Conservation (phyloP, 2,329 filamentous ascomycete genomes). For the Penicillium sumatraense region DNA sequence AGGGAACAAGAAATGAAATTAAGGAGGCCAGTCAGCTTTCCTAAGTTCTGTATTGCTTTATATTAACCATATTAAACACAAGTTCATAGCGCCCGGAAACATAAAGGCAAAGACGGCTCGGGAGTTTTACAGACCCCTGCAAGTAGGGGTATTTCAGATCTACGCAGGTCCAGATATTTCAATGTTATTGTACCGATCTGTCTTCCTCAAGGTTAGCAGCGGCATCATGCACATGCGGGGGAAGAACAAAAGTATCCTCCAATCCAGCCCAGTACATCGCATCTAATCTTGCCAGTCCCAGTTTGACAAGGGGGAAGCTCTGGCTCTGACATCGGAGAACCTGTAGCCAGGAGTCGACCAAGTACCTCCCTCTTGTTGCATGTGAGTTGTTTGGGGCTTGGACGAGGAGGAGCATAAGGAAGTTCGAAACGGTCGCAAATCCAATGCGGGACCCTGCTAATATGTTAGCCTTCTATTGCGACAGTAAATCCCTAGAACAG, state of each 20-base stretch:
- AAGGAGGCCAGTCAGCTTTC: too few relatives aligned
- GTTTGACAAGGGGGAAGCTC: slow-evolving; percentile 35
- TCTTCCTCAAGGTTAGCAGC: slow-evolving; percentile 2
- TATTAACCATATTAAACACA: not conserved
- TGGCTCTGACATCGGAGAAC: slow-evolving; percentile 34
- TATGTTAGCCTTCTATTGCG: not conserved
- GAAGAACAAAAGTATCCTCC: slow-evolving; percentile 29
- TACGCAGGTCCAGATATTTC: not conserved
- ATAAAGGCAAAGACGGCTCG: not conserved
- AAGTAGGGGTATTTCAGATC: not conserved
- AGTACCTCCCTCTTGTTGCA: slow-evolving; percentile 29
- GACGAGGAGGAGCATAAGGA: slow-evolving; percentile 36
- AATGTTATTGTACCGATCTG: not conserved
- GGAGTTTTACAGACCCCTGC: not conserved
- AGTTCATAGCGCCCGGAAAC: not conserved
- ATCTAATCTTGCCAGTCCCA: slow-evolving; percentile 37
- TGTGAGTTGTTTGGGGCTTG: slow-evolving; percentile 35
- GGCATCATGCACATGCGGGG: slow-evolving; percentile 30
- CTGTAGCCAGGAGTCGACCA: slow-evolving; percentile 36
- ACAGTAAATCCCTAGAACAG: not conserved
- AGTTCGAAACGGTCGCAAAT: slow-evolving; percentile 42
- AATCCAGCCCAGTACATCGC: slow-evolving; percentile 35
- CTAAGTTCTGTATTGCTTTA: not conserved
- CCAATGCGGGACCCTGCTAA: slow-evolving; percentile 36
- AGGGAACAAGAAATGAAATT: too few relatives aligned